Evolutionary conservation across 257 asterid genomes (phyloP).

Genomic region (Nicotiana tabacum): DNA sequence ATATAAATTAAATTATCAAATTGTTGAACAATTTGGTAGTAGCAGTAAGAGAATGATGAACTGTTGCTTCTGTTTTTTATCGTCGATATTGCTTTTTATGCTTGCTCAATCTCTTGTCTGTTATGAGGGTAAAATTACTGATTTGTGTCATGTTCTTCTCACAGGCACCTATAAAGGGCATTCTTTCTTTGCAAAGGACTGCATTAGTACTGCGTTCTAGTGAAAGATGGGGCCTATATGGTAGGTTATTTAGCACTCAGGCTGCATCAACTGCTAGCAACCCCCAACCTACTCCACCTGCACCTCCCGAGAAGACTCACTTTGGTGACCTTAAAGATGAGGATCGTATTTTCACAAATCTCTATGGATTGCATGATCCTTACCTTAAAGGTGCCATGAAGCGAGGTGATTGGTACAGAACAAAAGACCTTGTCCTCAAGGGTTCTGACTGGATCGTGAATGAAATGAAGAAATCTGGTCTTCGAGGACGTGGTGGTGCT

Average conservation of each 20-base stretch:
- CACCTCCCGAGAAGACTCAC: conserved; percentile 96
- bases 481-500: conserved; percentile 99
- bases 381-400: conserved; percentile 96
- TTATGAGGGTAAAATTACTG: background rate
- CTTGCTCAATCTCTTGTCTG: background rate
- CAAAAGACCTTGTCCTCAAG: conserved; percentile 86
- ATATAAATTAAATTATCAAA: background rate
- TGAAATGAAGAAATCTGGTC: conserved; percentile 97
- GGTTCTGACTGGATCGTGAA: conserved; percentile 96
- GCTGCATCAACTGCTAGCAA: conserved; percentile 67
- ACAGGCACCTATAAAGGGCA: conserved; percentile 73
- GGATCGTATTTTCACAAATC: conserved; percentile 93
- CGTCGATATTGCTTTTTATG: background rate
- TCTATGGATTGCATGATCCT: conserved; percentile 89
- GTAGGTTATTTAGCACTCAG: conserved; percentile 71
- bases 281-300: conserved; percentile 85
- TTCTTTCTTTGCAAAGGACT: conserved; percentile 54
- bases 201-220: conserved; percentile 40
- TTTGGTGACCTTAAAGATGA: conserved; percentile 96
- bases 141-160: conserved; percentile 16
- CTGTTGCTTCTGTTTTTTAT: background rate
- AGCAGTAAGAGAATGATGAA: background rate
- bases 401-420: conserved; percentile 97
- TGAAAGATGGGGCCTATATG: conserved; percentile 40
- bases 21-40: background rate